Evolutionary conservation across 192 early-diverging fungal genomes (phyloP).

Genomic region (Entomortierella beljakovae): DNA sequence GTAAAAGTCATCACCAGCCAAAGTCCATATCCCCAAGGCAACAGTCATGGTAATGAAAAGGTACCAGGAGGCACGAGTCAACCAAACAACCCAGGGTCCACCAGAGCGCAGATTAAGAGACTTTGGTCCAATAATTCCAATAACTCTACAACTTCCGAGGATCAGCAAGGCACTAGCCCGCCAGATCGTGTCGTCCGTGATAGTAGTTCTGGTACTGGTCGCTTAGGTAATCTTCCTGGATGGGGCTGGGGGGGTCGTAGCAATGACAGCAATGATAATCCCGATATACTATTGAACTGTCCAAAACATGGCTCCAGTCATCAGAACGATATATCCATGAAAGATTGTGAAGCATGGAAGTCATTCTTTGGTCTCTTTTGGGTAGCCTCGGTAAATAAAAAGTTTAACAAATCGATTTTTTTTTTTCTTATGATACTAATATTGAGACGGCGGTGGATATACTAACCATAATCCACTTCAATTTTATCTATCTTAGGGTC

Average conservation of each 20-base stretch:
- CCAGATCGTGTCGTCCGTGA: constrained; percentile 14
- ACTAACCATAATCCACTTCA: no score
- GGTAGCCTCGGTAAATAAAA: constrained; percentile 38
- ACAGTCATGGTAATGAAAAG: background rate
- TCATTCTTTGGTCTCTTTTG: constrained; percentile 47
- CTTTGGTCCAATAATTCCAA: constrained; percentile 23
- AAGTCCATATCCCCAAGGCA: background rate
- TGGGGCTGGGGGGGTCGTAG: constrained; percentile 46
- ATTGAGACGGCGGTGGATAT: no score
- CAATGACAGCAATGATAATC: constrained; percentile 19
- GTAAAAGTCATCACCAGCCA: background rate
- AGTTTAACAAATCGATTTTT: background rate
- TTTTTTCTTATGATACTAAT: background rate
- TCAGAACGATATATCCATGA: constrained; percentile 1
- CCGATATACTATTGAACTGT: constrained; percentile 16
- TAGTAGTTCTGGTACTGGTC: background rate
- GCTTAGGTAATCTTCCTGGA: constrained; percentile 18
- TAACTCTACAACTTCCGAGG: constrained; percentile 21
- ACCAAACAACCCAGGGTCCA: background rate
- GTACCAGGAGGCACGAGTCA: background rate
- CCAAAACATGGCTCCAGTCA: background rate
- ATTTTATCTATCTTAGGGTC: no score
- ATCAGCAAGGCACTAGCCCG: constrained; percentile 7
- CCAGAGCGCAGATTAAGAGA: constrained; percentile 4
- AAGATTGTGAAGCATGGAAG: constrained; percentile 34